Base-by-base conservation (phyloP, 345 rosid species). In the Rhodamnia argentea region DNA sequence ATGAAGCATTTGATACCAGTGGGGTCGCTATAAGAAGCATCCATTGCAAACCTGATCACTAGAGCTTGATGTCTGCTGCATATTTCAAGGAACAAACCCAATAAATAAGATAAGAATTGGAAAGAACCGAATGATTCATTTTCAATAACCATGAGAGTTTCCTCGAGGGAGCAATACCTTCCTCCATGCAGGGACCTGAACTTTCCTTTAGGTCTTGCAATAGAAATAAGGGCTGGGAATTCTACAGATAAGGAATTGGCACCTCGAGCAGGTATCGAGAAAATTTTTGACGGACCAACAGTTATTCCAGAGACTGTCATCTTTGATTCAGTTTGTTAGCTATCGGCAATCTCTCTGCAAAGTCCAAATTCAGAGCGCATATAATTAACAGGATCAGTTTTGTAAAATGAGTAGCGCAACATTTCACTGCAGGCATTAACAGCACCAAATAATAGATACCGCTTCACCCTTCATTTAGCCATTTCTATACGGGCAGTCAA, bases 11-110 rank as follows among this genome's bases (percentile, higher is more conserved):
- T 4, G 14, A 82, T 82, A 75, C 76, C 85, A 76, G 93, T 88
- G 87, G 88, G 86, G 87, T 95, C 97, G 84, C 96, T 95, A 88
- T 85, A 93, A 57, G 98, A 95, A 91, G 99, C 95, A 90, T 90
- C 94, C 96, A 91, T 94, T 54, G 96, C 94, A 89, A 92, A 92
- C 82, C 84, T 92, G 60, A 93, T 89, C 84, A 90, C 20, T 51
- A 75, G 78, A 87, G 86, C 84, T 81, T 53, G 87, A 50, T 82
- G 84, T 59, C 60, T 82, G 54, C 85, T 89, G 90, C 91, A 88
- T 85, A 88, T 87, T 85, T 56, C 89, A 15, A 58, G 70, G 57
- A 88, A 91, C 86, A 12, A 83, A 64, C 89, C 20, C 55, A 27
- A 18, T 82, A 52, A 82, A 44, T 82, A 52, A 52, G 53, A 40